Conservation (phyloP, 352 stramenopile genomes). For the Saprolegnia parasitica region DNA sequence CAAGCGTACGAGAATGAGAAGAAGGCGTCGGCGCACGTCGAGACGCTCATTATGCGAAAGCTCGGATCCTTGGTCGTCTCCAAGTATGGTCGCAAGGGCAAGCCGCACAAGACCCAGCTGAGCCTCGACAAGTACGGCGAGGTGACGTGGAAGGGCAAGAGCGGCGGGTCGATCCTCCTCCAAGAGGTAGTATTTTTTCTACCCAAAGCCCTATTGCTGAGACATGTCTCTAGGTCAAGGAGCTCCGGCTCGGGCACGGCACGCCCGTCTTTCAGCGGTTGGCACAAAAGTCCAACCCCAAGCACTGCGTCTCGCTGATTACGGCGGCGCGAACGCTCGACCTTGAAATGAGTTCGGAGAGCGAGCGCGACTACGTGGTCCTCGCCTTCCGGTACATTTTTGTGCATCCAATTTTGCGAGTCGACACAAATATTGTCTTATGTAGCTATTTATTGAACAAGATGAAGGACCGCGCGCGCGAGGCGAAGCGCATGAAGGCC, state of each 20-base stretch:
- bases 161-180: slow-evolving; percentile 66
- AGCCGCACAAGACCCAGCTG: slow-evolving; percentile 77
- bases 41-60: slow-evolving; percentile 80
- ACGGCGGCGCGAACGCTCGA: slow-evolving; percentile 60
- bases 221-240: slow-evolving; percentile 6
- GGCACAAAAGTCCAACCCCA: slow-evolving; percentile 13
- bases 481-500: slow-evolving; percentile 67
- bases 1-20: slow-evolving; percentile 69
- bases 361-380: slow-evolving; percentile 79
- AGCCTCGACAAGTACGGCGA: slow-evolving; percentile 80
- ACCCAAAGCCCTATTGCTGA: no score
- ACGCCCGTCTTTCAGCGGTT: slow-evolving; percentile 65
- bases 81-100: slow-evolving; percentile 73
- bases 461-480: slow-evolving; percentile 73
- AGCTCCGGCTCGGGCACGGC: slow-evolving; percentile 49
- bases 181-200: no score
- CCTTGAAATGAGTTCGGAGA: slow-evolving; percentile 65
- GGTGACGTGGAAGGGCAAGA: slow-evolving; percentile 75
- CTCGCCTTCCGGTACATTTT: slow-evolving; percentile 53
- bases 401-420: background rate
- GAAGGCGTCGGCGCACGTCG: slow-evolving; percentile 68
- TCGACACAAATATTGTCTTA: background rate
- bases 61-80: slow-evolving; percentile 64
- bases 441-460: slow-evolving; percentile 69
- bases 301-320: slow-evolving; percentile 68